Conservation (phyloP, 2,329 filamentous ascomycete species). For the Dendryphion nanum region DNA sequence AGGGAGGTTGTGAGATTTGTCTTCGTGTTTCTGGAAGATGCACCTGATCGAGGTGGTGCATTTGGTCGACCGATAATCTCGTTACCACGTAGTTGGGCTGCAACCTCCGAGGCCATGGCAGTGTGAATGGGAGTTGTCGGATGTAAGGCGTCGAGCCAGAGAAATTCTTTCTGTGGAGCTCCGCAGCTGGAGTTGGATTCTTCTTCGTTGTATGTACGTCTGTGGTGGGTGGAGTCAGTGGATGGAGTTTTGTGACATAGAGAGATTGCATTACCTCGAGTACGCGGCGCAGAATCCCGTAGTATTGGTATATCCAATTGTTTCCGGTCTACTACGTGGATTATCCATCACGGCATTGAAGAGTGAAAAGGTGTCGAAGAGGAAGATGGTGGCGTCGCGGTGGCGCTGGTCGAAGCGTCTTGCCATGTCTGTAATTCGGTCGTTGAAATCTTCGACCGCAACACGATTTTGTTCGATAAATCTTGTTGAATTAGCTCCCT, state of each 20-base stretch:
- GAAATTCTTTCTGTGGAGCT: constrained; percentile 52
- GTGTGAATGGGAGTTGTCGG: constrained; percentile 63
- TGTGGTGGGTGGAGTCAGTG: background rate
- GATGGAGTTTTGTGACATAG: background rate
- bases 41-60: background rate
- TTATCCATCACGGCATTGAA: constrained; percentile 55
- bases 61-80: background rate
- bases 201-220: constrained; percentile 1
- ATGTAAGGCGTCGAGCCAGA: constrained; percentile 64
- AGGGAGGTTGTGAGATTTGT: background rate
- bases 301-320: constrained; percentile 54
- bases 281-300: constrained; percentile 57
- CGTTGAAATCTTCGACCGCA: constrained; percentile 53
- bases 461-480: constrained; percentile 25
- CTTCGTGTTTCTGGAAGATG: background rate
- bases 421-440: constrained; percentile 44
- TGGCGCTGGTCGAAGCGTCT: constrained; percentile 35
- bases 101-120: constrained; percentile 49
- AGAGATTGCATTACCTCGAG: constrained; percentile 39
- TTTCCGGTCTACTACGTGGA: constrained; percentile 51
- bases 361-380: constrained; percentile 54
- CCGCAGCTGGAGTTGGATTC: background rate
- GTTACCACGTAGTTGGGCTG: background rate
- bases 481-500: constrained; percentile 37
- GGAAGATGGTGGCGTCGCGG: constrained; percentile 49